Evolutionary conservation across 768 basidiomycete species (phyloP), one percentile per base, ranked within the genome.

Genomic region (Tubosaeta sp.): DNA sequence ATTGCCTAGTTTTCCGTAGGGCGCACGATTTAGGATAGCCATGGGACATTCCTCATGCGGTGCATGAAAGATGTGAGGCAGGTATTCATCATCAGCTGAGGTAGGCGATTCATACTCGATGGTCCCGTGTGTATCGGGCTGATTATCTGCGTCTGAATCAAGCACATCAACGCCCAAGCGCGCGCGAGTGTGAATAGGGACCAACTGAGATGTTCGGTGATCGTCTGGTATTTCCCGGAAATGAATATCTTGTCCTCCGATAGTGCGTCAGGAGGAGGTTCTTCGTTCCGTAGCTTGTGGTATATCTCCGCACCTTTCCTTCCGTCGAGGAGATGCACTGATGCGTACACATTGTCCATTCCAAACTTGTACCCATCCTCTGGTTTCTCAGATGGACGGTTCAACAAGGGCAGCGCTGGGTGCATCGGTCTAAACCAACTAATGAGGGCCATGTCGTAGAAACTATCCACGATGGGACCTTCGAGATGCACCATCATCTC

Each of bases 401-500:
- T 38, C 39, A 75, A 61, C 26, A 76, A 65, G 14, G 80, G 79
- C 22, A 79, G 60, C 9, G 72, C 71, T 11, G 81, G 79, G 33
- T 71, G 55, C 59, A 82, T 69, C 26, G 70, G 63, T 41, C 77
- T 75, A 56, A 70, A 73, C 82, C 83, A 86, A 42, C 79, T 79
- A 49, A 85, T 72, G 45, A 88, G 76, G 13, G 82, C 81, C 67
- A 79, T 80, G 65, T 88, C 86, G 67, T 86, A 86, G 56, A 88
- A 73, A 5, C 80, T 73, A 51, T 87, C 77, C 52, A 88, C 86
- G 48, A 88, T 76, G 0, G 82, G 81, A 0, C 86, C 86, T 61
- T 88, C 86, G 39, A 86, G 73, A 57, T 86, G 84, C 5, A 78
- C 65, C 83, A 85, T 85, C 77, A 86, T 79, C 66, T 81, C 76